These are phyloP conservation scores for Nakazawaea ernobii DNA, from an alignment of 805 yeast genomes.

Conservation along the genomic window DNA sequence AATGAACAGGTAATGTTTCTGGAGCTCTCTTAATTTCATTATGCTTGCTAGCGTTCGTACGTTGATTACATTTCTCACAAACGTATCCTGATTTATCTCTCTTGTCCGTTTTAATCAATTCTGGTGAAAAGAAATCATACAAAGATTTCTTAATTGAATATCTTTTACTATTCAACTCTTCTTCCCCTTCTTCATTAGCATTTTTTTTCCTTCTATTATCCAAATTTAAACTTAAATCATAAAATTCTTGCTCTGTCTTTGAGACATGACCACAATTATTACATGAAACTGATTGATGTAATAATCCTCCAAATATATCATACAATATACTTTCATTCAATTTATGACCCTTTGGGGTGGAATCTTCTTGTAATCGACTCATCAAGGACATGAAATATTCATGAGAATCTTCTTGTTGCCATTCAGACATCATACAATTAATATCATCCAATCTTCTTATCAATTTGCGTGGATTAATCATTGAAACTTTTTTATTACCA, in stretches of 20 bases:
- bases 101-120: conserved; percentile 63
- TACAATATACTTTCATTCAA: conserved; percentile 76
- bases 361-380: conserved; percentile 85
- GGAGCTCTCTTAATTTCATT: conserved; percentile 77
- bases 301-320: conserved; percentile 90
- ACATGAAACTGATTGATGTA: conserved; percentile 83
- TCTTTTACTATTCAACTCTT: conserved; percentile 18
- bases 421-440: conserved; percentile 93
- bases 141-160: conserved; percentile 74
- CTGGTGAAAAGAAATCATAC: conserved; percentile 77
- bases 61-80: conserved; percentile 79
- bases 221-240: conserved; percentile 83
- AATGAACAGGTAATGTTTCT: conserved; percentile 79
- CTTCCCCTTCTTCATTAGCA: conserved; percentile 2
- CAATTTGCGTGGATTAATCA: conserved; percentile 70
- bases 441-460: conserved; percentile 72
- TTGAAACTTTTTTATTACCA: conserved; percentile 31
- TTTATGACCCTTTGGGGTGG: conserved; percentile 86
- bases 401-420: conserved; percentile 98
- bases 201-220: conserved; percentile 41
- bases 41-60: conserved; percentile 73
- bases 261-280: conserved; percentile 76
- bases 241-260: conserved; percentile 86
- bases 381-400: conserved; percentile 93
- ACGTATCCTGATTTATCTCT: conserved; percentile 71